Evolutionary conservation across 306 rosid species (phyloP), one percentile per base, ranked within the genome.

Genomic region (Neltuma alba): DNA sequence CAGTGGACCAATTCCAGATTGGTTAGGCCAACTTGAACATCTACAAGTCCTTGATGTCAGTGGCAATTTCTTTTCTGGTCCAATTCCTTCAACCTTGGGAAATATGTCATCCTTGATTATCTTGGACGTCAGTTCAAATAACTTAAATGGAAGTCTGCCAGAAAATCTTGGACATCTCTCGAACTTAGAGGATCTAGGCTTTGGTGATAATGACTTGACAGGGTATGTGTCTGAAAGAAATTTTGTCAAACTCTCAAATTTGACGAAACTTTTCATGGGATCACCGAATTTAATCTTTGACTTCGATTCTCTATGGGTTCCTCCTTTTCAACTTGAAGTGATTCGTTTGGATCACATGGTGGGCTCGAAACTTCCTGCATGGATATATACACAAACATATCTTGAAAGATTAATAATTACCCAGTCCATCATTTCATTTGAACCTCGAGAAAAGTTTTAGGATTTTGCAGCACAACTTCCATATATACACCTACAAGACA

Each of bases 371-470:
- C 48, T 83, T 75, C 84, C 79, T 16, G 3, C 18, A 2, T 83
- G 81, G 84, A 44, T 79, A 68, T 13, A 75, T 61, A 60, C 81
- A 38, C 75, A 83, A 11, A 13, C 36, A 44, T 36, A n/a, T 79
- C 2, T 12, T 11, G 30, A 2, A 48, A 74, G 4, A 69, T n/a
- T 31, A 0, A 31, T 1, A 48, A 38, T 44, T 75, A 61, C 23
- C 4, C 1, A 52, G 62, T 79, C 61, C n/a, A 21, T 2, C 0
- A n/a, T 54, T 54, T n/a, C 61, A 54, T 54, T 21, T 18, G 58
- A 52, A 52, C 23, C 58, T 52, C 58, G n/a, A 54, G 61, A 21
- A 1, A 54, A 54, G 28, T 54, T 54, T 54, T 54, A 30, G 61
- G 61, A 54, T 13, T n/a, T 54, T 54, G 27, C 6, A 54, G 61